Evolutionary conservation across 1,139 yeast genomes (phyloP), one percentile per base, ranked within the genome.

Genomic region (Yamadazyma pseudoaaseri): DNA sequence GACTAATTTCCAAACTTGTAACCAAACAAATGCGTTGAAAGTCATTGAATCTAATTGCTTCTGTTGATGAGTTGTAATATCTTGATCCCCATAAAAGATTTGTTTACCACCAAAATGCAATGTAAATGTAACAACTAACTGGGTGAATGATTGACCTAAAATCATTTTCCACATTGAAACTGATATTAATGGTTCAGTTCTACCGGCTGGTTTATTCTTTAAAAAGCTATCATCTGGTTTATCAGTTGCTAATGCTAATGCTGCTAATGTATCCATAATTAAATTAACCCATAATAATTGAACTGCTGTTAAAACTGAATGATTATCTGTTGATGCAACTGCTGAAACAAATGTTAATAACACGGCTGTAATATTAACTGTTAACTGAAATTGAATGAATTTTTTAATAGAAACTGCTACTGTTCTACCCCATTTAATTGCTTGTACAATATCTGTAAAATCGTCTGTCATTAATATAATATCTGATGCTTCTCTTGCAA

Each of bases 91-190:
- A 49, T 60, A 77, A 54, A 86, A 89, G 22, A 92, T 61, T 28
- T 60, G 41, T 13, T 62, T 56, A 14, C 97, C 97, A 8, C 79
- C 85, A 60, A 87, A 92, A 58, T 87, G 92, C 33, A 94, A 62
- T 4, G 72, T 67, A 54, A 92, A 84, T 0, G 97, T 90, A 16
- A 92, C 75, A 17, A 73, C 54, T 42, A 94, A 73, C 65, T 92
- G 99, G 41, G 80, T 74, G 7, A 70, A 44, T 1, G 96, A 76
- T 62, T 92, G 97, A 4, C 96, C 95, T 34, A 90, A 47, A 49
- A 94, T 92, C 97, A 94, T 90, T 60, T 92, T 92, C 98, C 98
- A 92, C 92, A 94, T 92, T 13, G 95, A 85, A 4, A 82, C 81
- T 2, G 95, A 73, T 47, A 92, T 90, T 58, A 92, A 70, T 2